Evolutionary conservation across 306 rosid genomes (phyloP).

Genomic region (Dalbergia cochinchinensis): DNA sequence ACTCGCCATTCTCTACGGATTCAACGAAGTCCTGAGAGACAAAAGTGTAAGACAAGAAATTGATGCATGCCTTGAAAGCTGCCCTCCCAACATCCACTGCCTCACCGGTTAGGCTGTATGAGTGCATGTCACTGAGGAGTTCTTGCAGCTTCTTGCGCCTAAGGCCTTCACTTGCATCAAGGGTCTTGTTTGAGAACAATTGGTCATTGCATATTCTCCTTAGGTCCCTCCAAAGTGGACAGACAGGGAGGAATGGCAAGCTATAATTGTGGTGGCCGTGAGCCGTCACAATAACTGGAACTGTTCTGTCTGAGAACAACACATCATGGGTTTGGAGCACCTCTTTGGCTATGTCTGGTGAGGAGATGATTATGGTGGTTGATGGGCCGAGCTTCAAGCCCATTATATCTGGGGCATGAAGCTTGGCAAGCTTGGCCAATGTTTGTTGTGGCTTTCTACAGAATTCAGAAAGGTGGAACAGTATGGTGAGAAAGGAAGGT

Average conservation of each 20-base stretch:
- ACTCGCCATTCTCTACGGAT: not conserved
- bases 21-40: conserved; percentile 48
- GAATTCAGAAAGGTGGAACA: not conserved
- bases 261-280: conserved; percentile 13
- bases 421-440: conserved; percentile 31
- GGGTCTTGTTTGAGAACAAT: conserved; percentile 46
- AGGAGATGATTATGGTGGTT: conserved; percentile 42
- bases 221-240: conserved; percentile 40
- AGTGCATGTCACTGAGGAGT: conserved; percentile 31
- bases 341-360: conserved; percentile 44
- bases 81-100: conserved; percentile 51
- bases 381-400: conserved; percentile 35
- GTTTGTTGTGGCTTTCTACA: conserved; percentile 36
- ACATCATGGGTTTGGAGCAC: conserved; percentile 50
- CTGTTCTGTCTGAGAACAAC: conserved; percentile 37
- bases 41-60: conserved; percentile 45
- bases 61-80: conserved; percentile 44
- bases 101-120: conserved; percentile 36
- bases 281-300: conserved; percentile 9
- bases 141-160: conserved; percentile 49
- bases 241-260: conserved; percentile 39
- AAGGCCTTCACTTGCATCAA: conserved; percentile 48
- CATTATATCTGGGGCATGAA: conserved; percentile 44
- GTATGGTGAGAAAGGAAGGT: conserved; percentile 33
- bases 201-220: conserved; percentile 50